Conservation (phyloP, 805 yeast genomes). For the Candida oleophila region DNA sequence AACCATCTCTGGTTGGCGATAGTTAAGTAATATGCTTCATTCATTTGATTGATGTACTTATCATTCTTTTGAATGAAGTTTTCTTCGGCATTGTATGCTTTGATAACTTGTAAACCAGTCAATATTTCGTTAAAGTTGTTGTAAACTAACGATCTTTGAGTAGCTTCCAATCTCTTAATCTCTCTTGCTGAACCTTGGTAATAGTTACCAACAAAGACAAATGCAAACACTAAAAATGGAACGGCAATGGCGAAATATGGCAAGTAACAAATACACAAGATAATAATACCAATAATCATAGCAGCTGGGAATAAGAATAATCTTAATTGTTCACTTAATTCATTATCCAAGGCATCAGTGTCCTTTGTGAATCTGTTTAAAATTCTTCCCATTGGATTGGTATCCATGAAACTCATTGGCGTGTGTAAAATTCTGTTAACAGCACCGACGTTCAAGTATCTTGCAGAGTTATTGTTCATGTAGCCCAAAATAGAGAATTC, state of each 20-base stretch:
- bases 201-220: conserved; percentile 37
- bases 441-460: conserved; percentile 35
- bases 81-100: conserved; percentile 36
- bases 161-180: conserved; percentile 48
- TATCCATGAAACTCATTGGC: conserved; percentile 44
- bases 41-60: conserved; percentile 42
- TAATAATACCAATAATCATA: conserved; percentile 36
- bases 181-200: conserved; percentile 50
- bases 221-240: conserved; percentile 47
- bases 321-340: conserved; percentile 42
- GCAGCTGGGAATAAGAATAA: conserved; percentile 42
- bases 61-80: conserved; percentile 43
- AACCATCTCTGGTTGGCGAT: conserved; percentile 66
- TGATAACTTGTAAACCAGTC: conserved; percentile 48
- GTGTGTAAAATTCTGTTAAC: conserved; percentile 38
- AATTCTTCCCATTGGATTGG: conserved; percentile 43
- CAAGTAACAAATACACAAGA: conserved; percentile 48
- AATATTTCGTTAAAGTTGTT: conserved; percentile 49
- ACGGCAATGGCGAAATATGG: conserved; percentile 58
- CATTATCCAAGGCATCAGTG: conserved; percentile 46
- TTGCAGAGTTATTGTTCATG: conserved; percentile 39
- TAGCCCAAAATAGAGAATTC: conserved; percentile 43
- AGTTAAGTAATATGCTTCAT: conserved; percentile 51
- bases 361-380: conserved; percentile 46
- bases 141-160: conserved; percentile 48